These are phyloP conservation scores for Naganishia kalamii DNA, from an alignment of 768 basidiomycete genomes.

Conservation along the genomic window DNA sequence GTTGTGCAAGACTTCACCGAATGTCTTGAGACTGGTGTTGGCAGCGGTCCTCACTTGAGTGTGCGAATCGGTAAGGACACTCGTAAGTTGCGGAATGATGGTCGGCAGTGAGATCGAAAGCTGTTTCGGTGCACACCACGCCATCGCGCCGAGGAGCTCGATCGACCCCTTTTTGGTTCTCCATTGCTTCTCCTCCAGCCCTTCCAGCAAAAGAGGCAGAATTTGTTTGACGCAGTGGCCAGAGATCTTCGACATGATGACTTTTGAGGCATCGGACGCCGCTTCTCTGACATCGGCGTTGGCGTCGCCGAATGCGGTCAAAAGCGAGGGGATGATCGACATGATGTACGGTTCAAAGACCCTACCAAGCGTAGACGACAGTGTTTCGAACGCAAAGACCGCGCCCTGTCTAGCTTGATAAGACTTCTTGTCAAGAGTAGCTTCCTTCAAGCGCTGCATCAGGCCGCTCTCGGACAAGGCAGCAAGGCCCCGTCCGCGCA, in stretches of 20 bases:
- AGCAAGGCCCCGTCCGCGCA: slow-evolving; percentile 82
- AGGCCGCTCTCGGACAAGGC: slow-evolving; percentile 78
- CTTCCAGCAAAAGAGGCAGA: slow-evolving; percentile 77
- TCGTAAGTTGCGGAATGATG: slow-evolving; percentile 91
- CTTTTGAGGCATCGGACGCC: slow-evolving; percentile 78
- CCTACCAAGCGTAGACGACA: slow-evolving; percentile 77
- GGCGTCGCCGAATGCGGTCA: slow-evolving; percentile 79
- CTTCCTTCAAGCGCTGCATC: slow-evolving; percentile 63
- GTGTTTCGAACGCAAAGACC: slow-evolving; percentile 88
- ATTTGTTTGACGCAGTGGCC: slow-evolving; percentile 90
- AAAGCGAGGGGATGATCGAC: slow-evolving; percentile 71
- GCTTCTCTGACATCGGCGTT: slow-evolving; percentile 85
- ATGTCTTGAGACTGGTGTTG: slow-evolving; percentile 91
- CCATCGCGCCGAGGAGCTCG: slow-evolving; percentile 95
- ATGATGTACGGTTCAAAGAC: slow-evolving; percentile 89
- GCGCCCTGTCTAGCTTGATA: slow-evolving; percentile 86
- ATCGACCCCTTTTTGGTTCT: slow-evolving; percentile 91
- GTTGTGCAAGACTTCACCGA: slow-evolving; percentile 96
- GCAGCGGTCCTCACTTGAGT: slow-evolving; percentile 88
- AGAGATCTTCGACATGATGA: slow-evolving; percentile 91
- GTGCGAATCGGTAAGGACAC: slow-evolving; percentile 93
- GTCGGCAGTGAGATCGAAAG: slow-evolving; percentile 90
- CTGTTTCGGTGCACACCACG: slow-evolving; percentile 92
- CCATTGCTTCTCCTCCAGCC: slow-evolving; percentile 97
- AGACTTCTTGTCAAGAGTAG: slow-evolving; percentile 80